Base-by-base conservation (phyloP, 306 rosid species). In the Erythrophleum fordii region DNA sequence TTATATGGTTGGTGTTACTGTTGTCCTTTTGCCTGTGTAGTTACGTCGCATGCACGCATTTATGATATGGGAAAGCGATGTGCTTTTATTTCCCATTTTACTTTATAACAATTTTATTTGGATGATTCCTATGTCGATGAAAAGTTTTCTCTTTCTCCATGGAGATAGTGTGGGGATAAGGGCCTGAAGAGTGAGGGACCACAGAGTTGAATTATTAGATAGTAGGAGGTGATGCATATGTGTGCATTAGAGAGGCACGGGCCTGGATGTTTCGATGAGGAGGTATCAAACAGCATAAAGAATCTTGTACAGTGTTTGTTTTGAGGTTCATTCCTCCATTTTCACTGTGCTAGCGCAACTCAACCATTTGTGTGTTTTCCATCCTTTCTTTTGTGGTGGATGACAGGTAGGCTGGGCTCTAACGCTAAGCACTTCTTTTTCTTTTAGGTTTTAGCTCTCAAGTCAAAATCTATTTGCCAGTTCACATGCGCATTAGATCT, bases 1-100 rank as follows among this genome's bases (percentile, higher is more conserved):
- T 61, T 69, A 68, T 72, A 74, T 56, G 62, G 80, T 83, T 82
- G 91, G 84, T 90, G 86, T 79, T 87, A 4, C 22, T 70, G 81
- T 85, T 86, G 93, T 89, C 90, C 7, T 83, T 83, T 81, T 82
- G 88, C 78, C 39, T 41, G 25, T 90, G 94, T 91, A 81, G 81
- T 84, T 61, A 82, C 86, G 84, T 91, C 86, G 91, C 97, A 85
- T 86, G 97, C 97, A 83, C 85, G 92, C 93, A 78, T 89, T 95
- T 88, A 93, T 88, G 79, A 79, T 60, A 65, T 66, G 84, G 68
- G 92, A 90, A 73, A 88, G 90, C 84, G 88, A 90, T 81, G 88
- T 73, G 62, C 74, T 78, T 51, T 11, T 17, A 49, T 62, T n/a
- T 70, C 31, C 5, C 66, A 42, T 41, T 77, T 69, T 51, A 4